Evolutionary conservation across 1,284 basidiomycete genomes (phyloP).

Genomic region (Fomitopsis schrenkii): DNA sequence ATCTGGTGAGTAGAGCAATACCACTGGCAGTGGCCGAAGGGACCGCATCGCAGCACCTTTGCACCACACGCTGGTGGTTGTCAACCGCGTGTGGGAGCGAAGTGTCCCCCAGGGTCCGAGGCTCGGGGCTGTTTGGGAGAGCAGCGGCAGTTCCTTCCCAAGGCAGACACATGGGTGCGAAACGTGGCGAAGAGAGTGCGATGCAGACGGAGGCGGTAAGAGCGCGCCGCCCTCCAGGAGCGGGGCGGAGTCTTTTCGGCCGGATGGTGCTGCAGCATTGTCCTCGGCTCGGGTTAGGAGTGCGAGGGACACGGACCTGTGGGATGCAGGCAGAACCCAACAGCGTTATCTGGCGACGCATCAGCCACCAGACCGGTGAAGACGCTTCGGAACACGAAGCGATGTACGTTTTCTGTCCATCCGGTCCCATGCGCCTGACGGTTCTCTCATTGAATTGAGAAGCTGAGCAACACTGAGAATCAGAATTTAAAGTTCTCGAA

Average conservation of each 20-base stretch:
- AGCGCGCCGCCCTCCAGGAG: neutral
- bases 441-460: neutral
- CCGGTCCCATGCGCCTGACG: neutral
- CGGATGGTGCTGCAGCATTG: neutral
- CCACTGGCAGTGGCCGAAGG: neutral
- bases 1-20: neutral
- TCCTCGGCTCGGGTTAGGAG: conserved; percentile 4
- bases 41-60: neutral
- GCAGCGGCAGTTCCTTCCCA: neutral
- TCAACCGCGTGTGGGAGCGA: neutral
- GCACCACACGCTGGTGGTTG: neutral
- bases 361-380: neutral
- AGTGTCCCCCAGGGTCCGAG: neutral
- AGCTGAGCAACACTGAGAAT: neutral
- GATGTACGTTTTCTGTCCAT: neutral
- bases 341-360: neutral
- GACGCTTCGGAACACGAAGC: neutral
- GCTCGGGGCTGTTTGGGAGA: neutral
- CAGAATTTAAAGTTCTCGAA: no score
- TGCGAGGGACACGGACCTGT: conserved; percentile 9
- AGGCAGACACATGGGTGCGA: neutral
- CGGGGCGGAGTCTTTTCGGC: neutral
- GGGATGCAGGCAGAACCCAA: neutral
- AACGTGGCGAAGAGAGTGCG: neutral
- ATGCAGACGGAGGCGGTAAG: neutral